Evolutionary conservation across 2,329 filamentous ascomycete genomes (phyloP).

Genomic region (Aspergillus vadensis): DNA sequence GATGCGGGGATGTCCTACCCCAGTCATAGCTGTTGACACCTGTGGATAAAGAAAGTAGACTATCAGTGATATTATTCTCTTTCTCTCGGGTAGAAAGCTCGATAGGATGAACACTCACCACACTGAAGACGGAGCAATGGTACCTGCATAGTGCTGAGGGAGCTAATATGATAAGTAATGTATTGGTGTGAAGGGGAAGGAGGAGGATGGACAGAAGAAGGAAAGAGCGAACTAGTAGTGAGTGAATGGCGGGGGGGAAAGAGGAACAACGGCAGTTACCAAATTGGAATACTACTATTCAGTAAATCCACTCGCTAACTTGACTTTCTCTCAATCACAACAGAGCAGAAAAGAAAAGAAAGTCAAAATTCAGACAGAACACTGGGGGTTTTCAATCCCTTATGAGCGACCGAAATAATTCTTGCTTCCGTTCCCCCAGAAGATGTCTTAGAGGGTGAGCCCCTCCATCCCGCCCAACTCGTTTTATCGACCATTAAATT

Average conservation of each 20-base stretch:
- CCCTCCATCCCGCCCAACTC: slow-evolving; percentile 11
- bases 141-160: slow-evolving; percentile 62
- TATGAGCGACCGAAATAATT: not conserved
- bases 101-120: slow-evolving; percentile 46
- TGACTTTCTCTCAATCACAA: not conserved
- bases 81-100: not conserved
- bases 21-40: slow-evolving; percentile 99
- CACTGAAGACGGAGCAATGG: slow-evolving; percentile 76
- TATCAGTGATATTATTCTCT: not conserved
- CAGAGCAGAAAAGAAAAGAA: not conserved
- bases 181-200: slow-evolving; percentile 1
- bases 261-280: not conserved
- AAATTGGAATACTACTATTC: too few species aligned
- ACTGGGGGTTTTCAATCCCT: not conserved
- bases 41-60: slow-evolving; percentile 31
- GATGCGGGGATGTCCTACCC: slow-evolving; percentile 56
- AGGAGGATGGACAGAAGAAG: not conserved
- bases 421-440: not conserved
- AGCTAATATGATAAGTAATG: too few species aligned
- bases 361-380: not conserved
- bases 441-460: slow-evolving; percentile 9
- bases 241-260: not conserved
- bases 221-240: not conserved
- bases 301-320: not conserved
- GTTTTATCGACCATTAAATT: too few species aligned